Percentiles rank a stretch among this genome's conserved stretches.
Conservation (phyloP, 306 rosid genomes). For the Malus orientalis region DNA sequence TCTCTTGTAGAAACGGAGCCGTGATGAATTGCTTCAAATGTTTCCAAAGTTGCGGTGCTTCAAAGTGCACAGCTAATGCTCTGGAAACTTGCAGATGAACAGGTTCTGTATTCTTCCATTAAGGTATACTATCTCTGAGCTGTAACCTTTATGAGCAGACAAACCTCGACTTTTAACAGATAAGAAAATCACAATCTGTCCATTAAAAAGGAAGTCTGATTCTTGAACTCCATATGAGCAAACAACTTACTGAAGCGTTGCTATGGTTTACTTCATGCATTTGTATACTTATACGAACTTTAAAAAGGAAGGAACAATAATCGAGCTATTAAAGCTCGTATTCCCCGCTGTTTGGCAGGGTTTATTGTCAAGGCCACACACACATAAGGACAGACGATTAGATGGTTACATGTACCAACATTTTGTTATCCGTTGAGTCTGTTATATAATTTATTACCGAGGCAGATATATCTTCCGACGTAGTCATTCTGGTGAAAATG, state of each 20-base stretch:
- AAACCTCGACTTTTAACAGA: not conserved
- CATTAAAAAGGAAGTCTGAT: not conserved
- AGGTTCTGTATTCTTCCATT: not conserved
- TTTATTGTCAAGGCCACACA: no score
- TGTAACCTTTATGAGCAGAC: not conserved
- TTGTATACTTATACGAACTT: no score
- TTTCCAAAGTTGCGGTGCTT: conserved; percentile 70
- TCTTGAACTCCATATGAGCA: not conserved
- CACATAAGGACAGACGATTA: no score
- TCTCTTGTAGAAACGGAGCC: conserved; percentile 62
- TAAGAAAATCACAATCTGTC: not conserved
- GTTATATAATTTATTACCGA: no score
- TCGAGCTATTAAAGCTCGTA: no score
- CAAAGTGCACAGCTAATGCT: conserved; percentile 70
- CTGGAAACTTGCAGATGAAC: not conserved
- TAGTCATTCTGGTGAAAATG: no score
- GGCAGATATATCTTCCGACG: no score
- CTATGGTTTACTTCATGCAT: not conserved
- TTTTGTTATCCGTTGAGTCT: no score
- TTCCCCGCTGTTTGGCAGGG: no score
- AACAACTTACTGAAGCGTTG: not conserved
- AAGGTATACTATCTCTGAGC: not conserved
- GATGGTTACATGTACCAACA: no score
- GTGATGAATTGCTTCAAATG: conserved; percentile 50
- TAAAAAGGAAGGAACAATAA: no score